These are phyloP conservation scores for Boletales sp. DNA, from an alignment of 768 basidiomycete species.

Conservation along the genomic window DNA sequence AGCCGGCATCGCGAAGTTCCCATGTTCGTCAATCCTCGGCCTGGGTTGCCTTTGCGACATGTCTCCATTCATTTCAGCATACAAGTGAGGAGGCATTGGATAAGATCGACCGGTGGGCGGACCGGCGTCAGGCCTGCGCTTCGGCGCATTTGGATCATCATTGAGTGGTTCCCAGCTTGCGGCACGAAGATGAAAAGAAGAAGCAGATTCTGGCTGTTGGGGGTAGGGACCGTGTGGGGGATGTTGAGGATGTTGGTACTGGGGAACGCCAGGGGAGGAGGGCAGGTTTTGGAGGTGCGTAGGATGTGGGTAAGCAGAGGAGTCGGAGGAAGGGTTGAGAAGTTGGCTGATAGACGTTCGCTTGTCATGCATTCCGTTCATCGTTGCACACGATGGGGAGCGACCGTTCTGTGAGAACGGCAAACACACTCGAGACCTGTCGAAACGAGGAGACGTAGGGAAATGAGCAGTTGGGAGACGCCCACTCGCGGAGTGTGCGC, in stretches of 20 bases:
- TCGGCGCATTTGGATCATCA: constrained; percentile 35
- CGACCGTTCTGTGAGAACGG: constrained; percentile 6
- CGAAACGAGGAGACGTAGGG: constrained; percentile 22
- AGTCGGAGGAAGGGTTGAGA: constrained; percentile 45
- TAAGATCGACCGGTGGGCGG: constrained; percentile 32
- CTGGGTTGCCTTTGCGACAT: constrained; percentile 25
- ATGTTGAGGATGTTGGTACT: constrained; percentile 28
- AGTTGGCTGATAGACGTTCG: constrained; percentile 50
- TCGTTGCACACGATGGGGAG: constrained; percentile 26
- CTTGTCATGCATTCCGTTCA: constrained; percentile 45
- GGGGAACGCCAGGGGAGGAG: constrained; percentile 20
- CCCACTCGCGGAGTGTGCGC: constrained; percentile 30
- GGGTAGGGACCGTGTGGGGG: constrained; percentile 26
- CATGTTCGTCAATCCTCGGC: constrained; percentile 31
- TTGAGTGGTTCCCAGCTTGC: constrained; percentile 52
- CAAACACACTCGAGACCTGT: constrained; percentile 1
- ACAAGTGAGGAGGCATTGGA: constrained; percentile 31
- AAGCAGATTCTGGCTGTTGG: constrained; percentile 25
- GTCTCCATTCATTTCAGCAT: constrained; percentile 34
- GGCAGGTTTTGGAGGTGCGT: constrained; percentile 27
- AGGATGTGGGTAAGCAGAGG: constrained; percentile 32
- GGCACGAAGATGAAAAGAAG: constrained; percentile 54
- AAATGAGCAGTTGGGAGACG: constrained; percentile 30
- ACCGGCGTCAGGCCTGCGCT: constrained; percentile 34
- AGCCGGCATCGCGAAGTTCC: constrained; percentile 26